phyloP scores from a whole-genome alignment of 805 yeast species.

The Wickerhamiella musiphila region DNA sequence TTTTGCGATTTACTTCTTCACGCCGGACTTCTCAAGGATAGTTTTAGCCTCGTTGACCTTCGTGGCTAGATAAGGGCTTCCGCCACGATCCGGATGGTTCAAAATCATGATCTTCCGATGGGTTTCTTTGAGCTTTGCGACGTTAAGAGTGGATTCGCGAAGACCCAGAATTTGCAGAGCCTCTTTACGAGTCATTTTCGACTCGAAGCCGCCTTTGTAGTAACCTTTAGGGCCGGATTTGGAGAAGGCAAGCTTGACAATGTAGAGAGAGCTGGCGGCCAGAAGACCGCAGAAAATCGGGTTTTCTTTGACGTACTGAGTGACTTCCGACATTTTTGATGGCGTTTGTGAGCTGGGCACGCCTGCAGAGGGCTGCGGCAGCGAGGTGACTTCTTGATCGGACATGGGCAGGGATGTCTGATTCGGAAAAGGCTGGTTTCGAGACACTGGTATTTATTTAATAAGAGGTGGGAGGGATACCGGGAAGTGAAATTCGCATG shows the following conservation, averaged over 20 bases:
- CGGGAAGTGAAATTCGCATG: too few species aligned
- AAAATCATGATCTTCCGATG: constrained; percentile 64
- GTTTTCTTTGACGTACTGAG: constrained; percentile 30
- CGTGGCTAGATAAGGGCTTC: constrained; percentile 64
- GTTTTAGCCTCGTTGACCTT: constrained; percentile 80
- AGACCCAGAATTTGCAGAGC: constrained; percentile 72
- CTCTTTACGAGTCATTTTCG: constrained; percentile 79
- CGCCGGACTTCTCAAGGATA: constrained; percentile 39
- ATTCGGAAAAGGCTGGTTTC: neutral
- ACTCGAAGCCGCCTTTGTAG: constrained; percentile 75
- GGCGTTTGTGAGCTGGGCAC: neutral
- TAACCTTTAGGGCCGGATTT: constrained; percentile 47
- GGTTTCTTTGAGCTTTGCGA: constrained; percentile 37
- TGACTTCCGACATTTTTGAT: constrained; percentile 6
- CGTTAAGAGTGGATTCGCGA: constrained; percentile 24
- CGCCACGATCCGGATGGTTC: constrained; percentile 84
- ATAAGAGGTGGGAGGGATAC: too few species aligned
- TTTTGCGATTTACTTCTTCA: constrained; percentile 8
- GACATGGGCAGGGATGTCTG: neutral
- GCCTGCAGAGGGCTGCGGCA: neutral
- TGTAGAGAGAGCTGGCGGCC: constrained; percentile 33
- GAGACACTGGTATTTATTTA: too few species aligned
- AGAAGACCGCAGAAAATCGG: constrained; percentile 63
- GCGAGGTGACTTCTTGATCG: neutral
- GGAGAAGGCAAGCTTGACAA: constrained; percentile 17